Base-by-base conservation (phyloP, 2,329 filamentous ascomycete genomes). In the Pseudogymnoascus sp. region DNA sequence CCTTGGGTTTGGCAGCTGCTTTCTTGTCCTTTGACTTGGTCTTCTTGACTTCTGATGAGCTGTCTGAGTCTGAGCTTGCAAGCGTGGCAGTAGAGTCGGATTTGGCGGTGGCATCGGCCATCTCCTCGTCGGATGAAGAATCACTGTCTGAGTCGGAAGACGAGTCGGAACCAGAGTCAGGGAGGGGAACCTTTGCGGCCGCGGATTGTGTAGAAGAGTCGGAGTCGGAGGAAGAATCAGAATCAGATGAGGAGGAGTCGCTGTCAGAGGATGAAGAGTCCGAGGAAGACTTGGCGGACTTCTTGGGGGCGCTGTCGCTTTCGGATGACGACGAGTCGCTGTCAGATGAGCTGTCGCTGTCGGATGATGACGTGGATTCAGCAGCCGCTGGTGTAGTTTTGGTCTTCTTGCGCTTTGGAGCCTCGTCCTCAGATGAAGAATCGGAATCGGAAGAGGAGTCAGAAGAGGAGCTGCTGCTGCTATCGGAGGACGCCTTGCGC, bases 371-470 rank as follows among this genome's bases (percentile, higher is more conserved):
- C 13, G 79, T 76, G 19, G 78, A 75, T 68, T 80, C 64, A 39
- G 72, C 65, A 37, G 72, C 51, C 28, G 73, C 70, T 5, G 70
- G 65, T 19, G 71, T 65, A 1, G 73, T 70, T 73, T 81, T 77
- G 31, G 75, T 77, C 75, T 83, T 85, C 77, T 86, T 85, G 48
- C 75, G 69, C 65, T 77, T 77, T 2, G 79, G 79, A 31, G 74
- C 73, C 62, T 81, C 77, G 28, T 77, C 77, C 31, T 80, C 77
- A 5, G 78, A 79, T 28, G 65, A 66, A 6, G 62, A 60, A 62
- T 72, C 74, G n/a, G 75, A 77, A 13, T 19, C 16, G 64, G 68
- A 73, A 10, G 72, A 73, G n/a, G 73, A 72, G 39, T 66, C 68
- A 14, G 69, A 70, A 21, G 75, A 73, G 0, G 76, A 76, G 13